Conservation (phyloP, 192 early-diverging fungal genomes). For the Podila clonocystis region DNA sequence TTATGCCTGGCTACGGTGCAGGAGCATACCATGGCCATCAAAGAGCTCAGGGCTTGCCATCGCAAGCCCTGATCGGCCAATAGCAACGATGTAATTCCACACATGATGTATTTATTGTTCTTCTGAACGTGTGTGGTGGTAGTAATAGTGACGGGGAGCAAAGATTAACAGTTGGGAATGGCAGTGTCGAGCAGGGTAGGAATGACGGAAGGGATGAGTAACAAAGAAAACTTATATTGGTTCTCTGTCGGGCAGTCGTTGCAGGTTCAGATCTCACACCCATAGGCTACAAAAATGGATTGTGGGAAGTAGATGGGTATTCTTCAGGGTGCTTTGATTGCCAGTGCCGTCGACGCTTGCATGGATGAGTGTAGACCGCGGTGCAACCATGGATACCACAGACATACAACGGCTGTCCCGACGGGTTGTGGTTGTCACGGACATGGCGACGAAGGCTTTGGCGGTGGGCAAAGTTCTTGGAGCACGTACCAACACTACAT, state of each 20-base stretch:
- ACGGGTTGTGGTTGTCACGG: background rate
- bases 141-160: too few species aligned
- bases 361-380: background rate
- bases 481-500: background rate
- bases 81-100: conserved; percentile 87
- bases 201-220: too few species aligned
- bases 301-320: background rate
- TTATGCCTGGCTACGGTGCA: conserved; percentile 97
- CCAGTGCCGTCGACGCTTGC: conserved; percentile 6
- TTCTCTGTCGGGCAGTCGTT: too few species aligned
- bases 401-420: background rate
- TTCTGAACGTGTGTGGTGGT: background rate
- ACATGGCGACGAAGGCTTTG: background rate
- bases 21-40: conserved; percentile 93
- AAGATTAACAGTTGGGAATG: too few species aligned
- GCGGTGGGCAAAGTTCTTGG: background rate
- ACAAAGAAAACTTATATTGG: too few species aligned
- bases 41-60: conserved; percentile 88
- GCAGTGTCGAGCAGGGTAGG: too few species aligned
- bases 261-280: too few species aligned
- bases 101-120: conserved; percentile 66
- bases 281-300: too few species aligned
- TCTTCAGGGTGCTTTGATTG: background rate
- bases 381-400: background rate
- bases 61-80: conserved; percentile 79